Percentiles rank a stretch among this genome's conserved stretches.
phyloP scores from a whole-genome alignment of 768 basidiomycete species.

The Lyophyllum shimeji region DNA sequence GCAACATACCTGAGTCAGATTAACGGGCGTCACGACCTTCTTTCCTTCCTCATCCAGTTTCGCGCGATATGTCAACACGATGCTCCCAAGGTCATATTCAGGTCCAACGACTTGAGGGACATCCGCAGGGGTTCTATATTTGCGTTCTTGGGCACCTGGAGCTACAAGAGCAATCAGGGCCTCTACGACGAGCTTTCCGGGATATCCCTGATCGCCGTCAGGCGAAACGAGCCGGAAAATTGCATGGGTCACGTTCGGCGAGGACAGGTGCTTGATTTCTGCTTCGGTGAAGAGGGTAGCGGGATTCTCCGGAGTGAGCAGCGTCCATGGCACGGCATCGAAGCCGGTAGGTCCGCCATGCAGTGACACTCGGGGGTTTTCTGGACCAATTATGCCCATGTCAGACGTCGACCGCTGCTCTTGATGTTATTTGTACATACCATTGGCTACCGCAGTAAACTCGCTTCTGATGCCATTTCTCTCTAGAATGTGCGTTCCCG shows the following conservation, averaged over 20 bases:
- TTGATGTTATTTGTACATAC: conserved; percentile 22
- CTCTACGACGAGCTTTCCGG: conserved; percentile 61
- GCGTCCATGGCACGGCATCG: conserved; percentile 55
- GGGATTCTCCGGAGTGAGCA: conserved; percentile 35
- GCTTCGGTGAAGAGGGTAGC: conserved; percentile 55
- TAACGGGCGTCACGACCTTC: conserved; percentile 65
- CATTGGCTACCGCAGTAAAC: conserved; percentile 44
- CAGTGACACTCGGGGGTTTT: conserved; percentile 57
- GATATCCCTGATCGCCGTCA: conserved; percentile 73
- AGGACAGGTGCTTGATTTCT: conserved; percentile 47
- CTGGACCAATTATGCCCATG: conserved; percentile 24
- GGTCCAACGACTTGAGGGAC: conserved; percentile 21
- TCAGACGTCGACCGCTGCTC: not conserved
- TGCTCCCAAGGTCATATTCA: conserved; percentile 59
- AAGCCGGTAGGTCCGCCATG: conserved; percentile 73
- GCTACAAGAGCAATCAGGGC: conserved; percentile 49
- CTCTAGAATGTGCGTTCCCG: conserved; percentile 50
- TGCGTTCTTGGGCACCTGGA: conserved; percentile 31
- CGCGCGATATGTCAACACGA: conserved; percentile 68
- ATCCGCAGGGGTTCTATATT: conserved; percentile 20
- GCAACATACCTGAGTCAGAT: conserved; percentile 65
- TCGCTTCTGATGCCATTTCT: conserved; percentile 51
- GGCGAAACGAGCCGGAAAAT: conserved; percentile 59
- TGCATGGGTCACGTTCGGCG: conserved; percentile 34
- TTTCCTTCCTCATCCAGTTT: conserved; percentile 49